Conservation (phyloP, 2,329 filamentous ascomycete genomes). For the Alternaria consortialis region DNA sequence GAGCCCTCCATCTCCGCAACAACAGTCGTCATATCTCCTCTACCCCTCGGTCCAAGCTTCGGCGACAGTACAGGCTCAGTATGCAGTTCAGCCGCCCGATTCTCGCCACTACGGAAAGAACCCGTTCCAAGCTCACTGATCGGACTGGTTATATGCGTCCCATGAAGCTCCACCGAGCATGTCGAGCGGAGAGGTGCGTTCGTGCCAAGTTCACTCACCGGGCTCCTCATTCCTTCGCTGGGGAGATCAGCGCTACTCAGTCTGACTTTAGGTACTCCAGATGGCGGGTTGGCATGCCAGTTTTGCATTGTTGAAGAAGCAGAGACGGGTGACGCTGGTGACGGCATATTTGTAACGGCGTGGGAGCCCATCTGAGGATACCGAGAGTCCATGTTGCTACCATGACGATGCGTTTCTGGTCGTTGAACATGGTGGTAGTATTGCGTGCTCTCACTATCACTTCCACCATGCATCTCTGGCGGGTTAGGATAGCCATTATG, state of each 20-base stretch:
- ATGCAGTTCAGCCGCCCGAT: background rate
- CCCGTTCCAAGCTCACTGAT: background rate
- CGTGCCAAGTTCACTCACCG: background rate
- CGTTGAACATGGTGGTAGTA: background rate
- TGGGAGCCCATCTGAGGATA: background rate
- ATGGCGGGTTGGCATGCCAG: background rate
- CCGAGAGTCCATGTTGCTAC: background rate
- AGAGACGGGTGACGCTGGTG: background rate
- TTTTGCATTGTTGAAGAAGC: background rate
- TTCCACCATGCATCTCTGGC: background rate
- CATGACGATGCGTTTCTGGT: background rate
- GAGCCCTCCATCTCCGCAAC: background rate
- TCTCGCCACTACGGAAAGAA: background rate
- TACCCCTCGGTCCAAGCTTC: background rate
- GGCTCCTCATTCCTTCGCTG: background rate
- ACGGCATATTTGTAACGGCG: background rate
- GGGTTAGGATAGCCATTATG: background rate
- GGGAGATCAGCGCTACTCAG: background rate
- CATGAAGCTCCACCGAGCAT: background rate
- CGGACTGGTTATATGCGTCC: background rate
- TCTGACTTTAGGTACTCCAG: background rate
- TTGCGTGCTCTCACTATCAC: background rate
- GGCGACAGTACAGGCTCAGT: background rate
- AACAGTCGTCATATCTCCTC: background rate
- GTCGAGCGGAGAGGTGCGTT: background rate